Evolutionary conservation across 2,329 filamentous ascomycete genomes (phyloP).

Genomic region (Colletotrichum musae): DNA sequence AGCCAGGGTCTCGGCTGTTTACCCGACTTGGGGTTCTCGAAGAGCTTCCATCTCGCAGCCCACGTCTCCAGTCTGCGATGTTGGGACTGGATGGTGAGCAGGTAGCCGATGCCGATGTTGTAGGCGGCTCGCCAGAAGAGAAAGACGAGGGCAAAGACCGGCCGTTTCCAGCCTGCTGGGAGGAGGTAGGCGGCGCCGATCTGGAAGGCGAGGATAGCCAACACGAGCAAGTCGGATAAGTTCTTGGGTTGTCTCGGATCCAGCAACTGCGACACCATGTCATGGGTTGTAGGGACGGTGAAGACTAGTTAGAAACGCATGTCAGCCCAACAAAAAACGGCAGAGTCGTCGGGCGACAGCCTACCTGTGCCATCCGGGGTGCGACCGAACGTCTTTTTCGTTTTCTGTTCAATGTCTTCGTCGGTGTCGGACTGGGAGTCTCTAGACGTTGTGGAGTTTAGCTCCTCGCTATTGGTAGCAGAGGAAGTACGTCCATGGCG

Average conservation of each 20-base stretch:
- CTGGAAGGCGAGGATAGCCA: slow-evolving; percentile 82
- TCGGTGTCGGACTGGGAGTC: slow-evolving; percentile 20
- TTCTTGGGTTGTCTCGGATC: slow-evolving; percentile 97
- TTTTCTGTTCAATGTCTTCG: slow-evolving; percentile 45
- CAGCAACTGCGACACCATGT: slow-evolving; percentile 98
- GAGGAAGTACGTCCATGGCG: slow-evolving; percentile 27
- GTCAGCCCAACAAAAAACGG: slow-evolving; percentile 2
- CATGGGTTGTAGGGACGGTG: slow-evolving; percentile 93
- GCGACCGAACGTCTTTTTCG: slow-evolving; percentile 87
- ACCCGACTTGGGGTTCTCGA: slow-evolving; percentile 85
- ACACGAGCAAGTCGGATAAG: slow-evolving; percentile 84
- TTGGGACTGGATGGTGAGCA: slow-evolving; percentile 91
- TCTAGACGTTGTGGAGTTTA: slow-evolving; percentile 11
- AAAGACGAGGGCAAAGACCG: slow-evolving; percentile 86
- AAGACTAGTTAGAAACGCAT: slow-evolving; percentile 76
- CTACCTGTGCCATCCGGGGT: slow-evolving; percentile 92
- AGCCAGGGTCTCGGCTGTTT: slow-evolving; percentile 86
- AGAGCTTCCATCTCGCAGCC: slow-evolving; percentile 88
- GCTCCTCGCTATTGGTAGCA: slow-evolving; percentile 24
- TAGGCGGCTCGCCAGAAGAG: slow-evolving; percentile 94
- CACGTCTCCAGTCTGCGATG: slow-evolving; percentile 88
- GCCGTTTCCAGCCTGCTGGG: slow-evolving; percentile 77
- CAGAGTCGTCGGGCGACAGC: slow-evolving; percentile 51
- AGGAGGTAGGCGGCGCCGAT: slow-evolving; percentile 82
- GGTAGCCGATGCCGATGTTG: slow-evolving; percentile 92